Conservation (phyloP, 176 grass and related monocot genomes). For the Alloteropsis semialata region DNA sequence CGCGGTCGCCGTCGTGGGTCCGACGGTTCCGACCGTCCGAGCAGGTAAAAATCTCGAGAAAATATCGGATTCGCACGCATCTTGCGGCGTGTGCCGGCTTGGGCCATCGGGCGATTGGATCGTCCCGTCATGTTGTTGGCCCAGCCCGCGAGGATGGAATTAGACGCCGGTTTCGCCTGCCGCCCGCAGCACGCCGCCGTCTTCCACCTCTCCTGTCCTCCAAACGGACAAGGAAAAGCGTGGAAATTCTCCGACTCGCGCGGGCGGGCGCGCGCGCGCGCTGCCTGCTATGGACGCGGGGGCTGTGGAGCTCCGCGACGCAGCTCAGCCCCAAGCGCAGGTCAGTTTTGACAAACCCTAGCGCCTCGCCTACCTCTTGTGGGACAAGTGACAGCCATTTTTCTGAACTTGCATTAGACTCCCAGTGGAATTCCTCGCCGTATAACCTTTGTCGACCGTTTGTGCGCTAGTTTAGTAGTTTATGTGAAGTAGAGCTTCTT, state of each 20-base stretch:
- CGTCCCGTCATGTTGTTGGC: neutral
- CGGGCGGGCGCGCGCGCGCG: too few species aligned
- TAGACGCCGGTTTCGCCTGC: neutral
- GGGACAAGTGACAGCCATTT: neutral
- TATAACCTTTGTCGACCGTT: neutral
- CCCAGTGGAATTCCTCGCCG: neutral
- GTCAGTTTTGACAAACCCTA: constrained; percentile 25
- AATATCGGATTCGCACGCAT: neutral
- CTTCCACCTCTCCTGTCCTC: constrained; percentile 5
- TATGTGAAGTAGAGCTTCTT: neutral
- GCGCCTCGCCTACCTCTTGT: neutral
- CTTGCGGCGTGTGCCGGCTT: neutral
- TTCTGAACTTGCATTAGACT: neutral
- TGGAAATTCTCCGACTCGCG: neutral
- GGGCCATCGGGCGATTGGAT: neutral
- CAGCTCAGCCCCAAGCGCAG: neutral
- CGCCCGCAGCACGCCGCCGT: constrained; percentile 17
- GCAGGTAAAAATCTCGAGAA: neutral
- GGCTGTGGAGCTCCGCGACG: neutral
- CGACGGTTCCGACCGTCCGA: too few species aligned
- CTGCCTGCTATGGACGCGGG: constrained; percentile 1
- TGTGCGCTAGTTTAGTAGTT: neutral
- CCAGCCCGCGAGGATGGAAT: neutral
- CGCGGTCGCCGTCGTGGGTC: too few species aligned
- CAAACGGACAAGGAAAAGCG: neutral